Evolutionary conservation across 2,329 filamentous ascomycete genomes (phyloP).

Genomic region (Huntiella bhutanensis): DNA sequence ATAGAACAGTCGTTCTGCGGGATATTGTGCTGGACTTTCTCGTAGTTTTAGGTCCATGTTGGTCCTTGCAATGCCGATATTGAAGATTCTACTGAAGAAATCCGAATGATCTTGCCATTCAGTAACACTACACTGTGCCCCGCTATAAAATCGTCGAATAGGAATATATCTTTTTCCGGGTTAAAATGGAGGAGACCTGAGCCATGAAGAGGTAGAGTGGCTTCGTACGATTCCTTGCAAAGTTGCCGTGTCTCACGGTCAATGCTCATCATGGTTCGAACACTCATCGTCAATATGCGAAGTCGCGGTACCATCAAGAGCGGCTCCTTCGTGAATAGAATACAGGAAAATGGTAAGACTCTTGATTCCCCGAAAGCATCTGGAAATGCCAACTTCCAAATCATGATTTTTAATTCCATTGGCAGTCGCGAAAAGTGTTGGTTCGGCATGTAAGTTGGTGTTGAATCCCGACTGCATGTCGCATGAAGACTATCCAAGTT

Average conservation of each 20-base stretch:
- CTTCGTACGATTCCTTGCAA: slow-evolving; percentile 2
- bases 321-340: not conserved
- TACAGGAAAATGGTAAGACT: not conserved
- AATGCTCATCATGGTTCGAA: slow-evolving; percentile 8
- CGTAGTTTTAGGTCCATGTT: not conserved
- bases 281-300: not conserved
- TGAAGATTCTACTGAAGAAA: slow-evolving; percentile 1
- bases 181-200: slow-evolving; percentile 1
- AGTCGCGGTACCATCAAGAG: not conserved
- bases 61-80: not conserved
- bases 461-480: slow-evolving; percentile 3
- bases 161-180: slow-evolving; percentile 3
- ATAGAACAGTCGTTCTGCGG: not conserved
- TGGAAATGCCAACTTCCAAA: slow-evolving; percentile 9
- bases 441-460: not conserved
- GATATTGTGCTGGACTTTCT: too few relatives aligned
- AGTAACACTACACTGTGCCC: too few relatives aligned
- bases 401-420: slow-evolving; percentile 1
- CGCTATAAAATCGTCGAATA: not conserved
- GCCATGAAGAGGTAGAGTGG: not conserved
- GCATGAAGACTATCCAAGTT: not conserved
- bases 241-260: slow-evolving; percentile 3
- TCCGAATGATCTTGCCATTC: not conserved
- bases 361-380: not conserved
- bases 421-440: slow-evolving; percentile 2